Evolutionary conservation across 2,329 filamentous ascomycete genomes (phyloP).

Genomic region (Zymoseptoria brevis): DNA sequence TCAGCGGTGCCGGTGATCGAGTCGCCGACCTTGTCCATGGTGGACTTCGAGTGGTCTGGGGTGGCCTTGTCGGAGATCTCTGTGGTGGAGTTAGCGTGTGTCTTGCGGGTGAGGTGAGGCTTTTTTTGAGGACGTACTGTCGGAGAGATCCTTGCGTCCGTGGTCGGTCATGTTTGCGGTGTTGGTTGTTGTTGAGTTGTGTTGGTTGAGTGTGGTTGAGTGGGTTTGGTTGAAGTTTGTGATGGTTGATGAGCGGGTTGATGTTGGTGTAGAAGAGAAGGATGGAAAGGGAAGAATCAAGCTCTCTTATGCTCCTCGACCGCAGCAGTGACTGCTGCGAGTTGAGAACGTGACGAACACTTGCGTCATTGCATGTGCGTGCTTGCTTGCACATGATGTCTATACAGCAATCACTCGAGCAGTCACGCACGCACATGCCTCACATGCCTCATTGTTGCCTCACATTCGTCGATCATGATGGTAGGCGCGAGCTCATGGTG

Average conservation of each 20-base stretch:
- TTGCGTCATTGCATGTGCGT: background rate
- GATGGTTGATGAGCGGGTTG: background rate
- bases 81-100: slow-evolving; percentile 25
- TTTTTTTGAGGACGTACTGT: slow-evolving; percentile 32
- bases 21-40: slow-evolving; percentile 52
- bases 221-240: background rate
- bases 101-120: slow-evolving; percentile 1
- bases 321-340: background rate
- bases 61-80: slow-evolving; percentile 51
- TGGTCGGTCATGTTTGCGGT: slow-evolving; percentile 50
- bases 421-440: background rate
- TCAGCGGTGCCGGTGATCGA: slow-evolving; percentile 48
- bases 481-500: background rate
- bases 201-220: slow-evolving; percentile 4
- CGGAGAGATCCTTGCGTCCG: slow-evolving; percentile 53
- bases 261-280: background rate
- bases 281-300: background rate
- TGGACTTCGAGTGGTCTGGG: slow-evolving; percentile 55
- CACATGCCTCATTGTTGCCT: background rate
- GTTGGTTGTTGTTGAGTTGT: slow-evolving; percentile 10
- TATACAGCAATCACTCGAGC: background rate
- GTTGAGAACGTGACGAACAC: background rate
- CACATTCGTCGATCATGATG: background rate
- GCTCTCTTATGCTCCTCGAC: background rate
- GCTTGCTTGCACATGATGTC: background rate